Percentiles rank a stretch among this genome's conserved stretches.
These are phyloP conservation scores for Chernovozyma aurita DNA, from an alignment of 1,139 yeast species.

Conservation along the genomic window DNA sequence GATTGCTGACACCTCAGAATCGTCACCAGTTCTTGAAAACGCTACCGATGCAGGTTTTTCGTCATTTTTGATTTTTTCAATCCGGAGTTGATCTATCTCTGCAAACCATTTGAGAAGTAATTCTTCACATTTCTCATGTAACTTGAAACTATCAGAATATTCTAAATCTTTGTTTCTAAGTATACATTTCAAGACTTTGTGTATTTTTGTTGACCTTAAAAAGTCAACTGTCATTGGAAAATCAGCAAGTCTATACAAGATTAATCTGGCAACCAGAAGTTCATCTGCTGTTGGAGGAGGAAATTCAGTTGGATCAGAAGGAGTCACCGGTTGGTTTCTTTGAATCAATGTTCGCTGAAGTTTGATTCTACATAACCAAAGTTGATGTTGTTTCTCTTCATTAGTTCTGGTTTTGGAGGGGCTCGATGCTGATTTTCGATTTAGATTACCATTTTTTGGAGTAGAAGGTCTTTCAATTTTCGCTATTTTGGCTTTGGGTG, in stretches of 20 bases:
- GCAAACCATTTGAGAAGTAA: conserved; percentile 42
- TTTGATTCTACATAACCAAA: conserved; percentile 45
- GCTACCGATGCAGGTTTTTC: not conserved
- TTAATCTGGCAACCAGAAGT: conserved; percentile 47
- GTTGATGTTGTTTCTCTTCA: conserved; percentile 40
- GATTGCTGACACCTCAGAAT: conserved; percentile 28
- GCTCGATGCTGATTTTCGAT: conserved; percentile 2
- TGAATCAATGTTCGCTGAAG: conserved; percentile 44
- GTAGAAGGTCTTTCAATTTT: conserved; percentile 12
- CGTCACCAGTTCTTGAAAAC: conserved; percentile 19
- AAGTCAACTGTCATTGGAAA: conserved; percentile 53
- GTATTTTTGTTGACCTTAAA: conserved; percentile 48
- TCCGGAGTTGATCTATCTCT: conserved; percentile 31
- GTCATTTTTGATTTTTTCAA: conserved; percentile 23
- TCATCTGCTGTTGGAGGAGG: conserved; percentile 51
- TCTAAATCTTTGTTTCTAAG: conserved; percentile 37
- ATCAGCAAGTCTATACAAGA: conserved; percentile 46
- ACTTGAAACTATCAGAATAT: conserved; percentile 42
- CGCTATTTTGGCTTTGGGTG: conserved; percentile 8
- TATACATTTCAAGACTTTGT: conserved; percentile 50
- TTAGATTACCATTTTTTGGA: conserved; percentile 1
- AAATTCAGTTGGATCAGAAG: conserved; percentile 27
- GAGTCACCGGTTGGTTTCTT: conserved; percentile 38
- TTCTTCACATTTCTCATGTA: conserved; percentile 44
- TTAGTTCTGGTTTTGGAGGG: conserved; percentile 8